Evolutionary conservation across 2,329 filamentous ascomycete genomes (phyloP), one percentile per base, ranked within the genome.

Genomic region (Neonectria magnoliae): DNA sequence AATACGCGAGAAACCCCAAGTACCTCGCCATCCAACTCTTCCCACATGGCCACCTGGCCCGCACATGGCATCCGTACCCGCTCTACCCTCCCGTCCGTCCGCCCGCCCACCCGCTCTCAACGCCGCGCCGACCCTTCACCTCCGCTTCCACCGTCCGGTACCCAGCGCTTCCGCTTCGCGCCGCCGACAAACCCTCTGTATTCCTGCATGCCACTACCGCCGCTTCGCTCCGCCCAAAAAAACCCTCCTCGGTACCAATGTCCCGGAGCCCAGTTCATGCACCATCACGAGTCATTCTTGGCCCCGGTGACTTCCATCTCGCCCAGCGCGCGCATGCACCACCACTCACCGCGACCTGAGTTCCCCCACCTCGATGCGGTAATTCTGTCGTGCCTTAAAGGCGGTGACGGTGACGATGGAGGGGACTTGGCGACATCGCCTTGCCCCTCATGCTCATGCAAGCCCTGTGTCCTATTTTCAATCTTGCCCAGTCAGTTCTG

Each of bases 81-180:
- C 60, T 58, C 38, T 42, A 4, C n/a, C 38, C 38, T 42, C 38
- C 38, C 38, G 38, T 50, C 60, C 60, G 60, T 55, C 60, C 60
- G 54, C 52, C 60, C 55, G 60, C 41, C 60, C 60, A 50, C 56
- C 60, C 55, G 60, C 60, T 58, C 50, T 54, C 55, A 54, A 63
- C 60, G 60, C 60, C 60, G 60, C 60, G 60, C 20, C 22, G 42
- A 29, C 20, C 31, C 33, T 51, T 38, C 36, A n/a, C 31, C 22
- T 20, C 29, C 25, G 5, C 31, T 18, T 29, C 25, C 33, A 41
- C 44, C 29, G 48, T n/a, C 11, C 8, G 25, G 29, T 5, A 33
- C 5, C 9, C 4, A 50, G 27, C 31, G 9, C 22, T 9, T 31
- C 22, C 41, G 10, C 48, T 16, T 25, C 20, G 4, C n/a, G 31